Evolutionary conservation across 2,329 filamentous ascomycete genomes (phyloP), one percentile per base, ranked within the genome.

Genomic region (Coniella vitis): DNA sequence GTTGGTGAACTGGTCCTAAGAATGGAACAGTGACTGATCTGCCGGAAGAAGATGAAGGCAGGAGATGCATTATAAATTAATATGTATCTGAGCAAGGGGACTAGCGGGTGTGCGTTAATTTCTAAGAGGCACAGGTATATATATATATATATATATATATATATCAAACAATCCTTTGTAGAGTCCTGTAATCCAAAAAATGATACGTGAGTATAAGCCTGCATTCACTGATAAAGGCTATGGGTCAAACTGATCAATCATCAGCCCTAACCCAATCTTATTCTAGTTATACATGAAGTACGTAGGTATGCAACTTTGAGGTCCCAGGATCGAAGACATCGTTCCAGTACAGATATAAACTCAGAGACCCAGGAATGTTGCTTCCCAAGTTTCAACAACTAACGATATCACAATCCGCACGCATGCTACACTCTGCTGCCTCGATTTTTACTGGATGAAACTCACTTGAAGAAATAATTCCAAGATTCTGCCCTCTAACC

Each of bases 1-100:
- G 55, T 65, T 50, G 60, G 65, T 57, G 62, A 67, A 54, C 50
- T 59, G 32, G 48, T 63, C 36, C 61, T 65, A n/a, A 34, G 16
- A 34, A 3, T 4, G 32, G 32, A 34, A 4, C 1, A n/a, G 32
- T 34, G 32, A n/a, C 3, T 34, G 32, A 5, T 12, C 32, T n/a
- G 2, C 32, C 10, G 10, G 51, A 64, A 54, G 56, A 47, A 51
- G 57, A 57, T 9, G 12, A 34, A 34, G 32, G 4, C 1, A 34
- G 32, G 10, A 12, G 4, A 12, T 32, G 29, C 13, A 32, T 32
- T 7, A n/a, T 34, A 4, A 34, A n/a, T 34, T 34, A n/a, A 32
- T 32, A 9, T 14, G 29, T 32, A 9, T 9, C 7, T 32, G 7
- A 32, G 29, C 29, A 13, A 13, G 7, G 29, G 29, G 29, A 32